A percentile compares a stretch with the other conserved stretches of the same genome.
These are phyloP conservation scores for Collybia mongolica DNA, from an alignment of 768 basidiomycete species.

Conservation along the genomic window DNA sequence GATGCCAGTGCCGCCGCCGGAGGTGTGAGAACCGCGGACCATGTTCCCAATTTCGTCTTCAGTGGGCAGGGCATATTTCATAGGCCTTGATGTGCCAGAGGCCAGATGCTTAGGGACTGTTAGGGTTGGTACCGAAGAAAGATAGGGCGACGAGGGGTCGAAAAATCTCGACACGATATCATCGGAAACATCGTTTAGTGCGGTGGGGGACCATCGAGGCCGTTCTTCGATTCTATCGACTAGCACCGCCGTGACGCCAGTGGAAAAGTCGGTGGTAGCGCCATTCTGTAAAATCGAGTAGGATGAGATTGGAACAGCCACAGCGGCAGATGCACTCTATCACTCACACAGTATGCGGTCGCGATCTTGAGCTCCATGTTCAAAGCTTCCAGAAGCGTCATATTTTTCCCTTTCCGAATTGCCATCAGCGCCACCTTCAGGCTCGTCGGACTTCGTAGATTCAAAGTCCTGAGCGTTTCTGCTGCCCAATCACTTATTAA, in stretches of 20 bases:
- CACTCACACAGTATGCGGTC: conserved; percentile 84
- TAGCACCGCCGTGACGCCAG: conserved; percentile 74
- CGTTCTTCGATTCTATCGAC: conserved; percentile 42
- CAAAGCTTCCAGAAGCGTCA: conserved; percentile 65
- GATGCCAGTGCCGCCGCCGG: conserved; percentile 60
- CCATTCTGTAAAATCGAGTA: conserved; percentile 47
- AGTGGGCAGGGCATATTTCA: conserved; percentile 65
- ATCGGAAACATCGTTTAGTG: conserved; percentile 57
- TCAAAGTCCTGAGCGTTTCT: conserved; percentile 60
- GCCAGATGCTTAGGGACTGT: conserved; percentile 34
- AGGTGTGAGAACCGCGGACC: conserved; percentile 62
- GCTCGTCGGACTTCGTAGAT: conserved; percentile 84
- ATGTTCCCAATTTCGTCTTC: conserved; percentile 70
- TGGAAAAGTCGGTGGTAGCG: conserved; percentile 79
- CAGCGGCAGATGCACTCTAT: not conserved
- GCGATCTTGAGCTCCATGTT: conserved; percentile 89
- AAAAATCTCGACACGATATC: conserved; percentile 71
- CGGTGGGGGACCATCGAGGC: conserved; percentile 72
- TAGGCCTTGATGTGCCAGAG: conserved; percentile 24
- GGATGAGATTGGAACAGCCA: no score
- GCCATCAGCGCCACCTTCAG: conserved; percentile 86
- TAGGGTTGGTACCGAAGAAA: conserved; percentile 42
- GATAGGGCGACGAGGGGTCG: conserved; percentile 45
- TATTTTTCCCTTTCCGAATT: conserved; percentile 64
- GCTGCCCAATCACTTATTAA: conserved; percentile 72